Evolutionary conservation across 768 basidiomycete species (phyloP), one percentile per base, ranked within the genome.

Genomic region (Trametes villosa): DNA sequence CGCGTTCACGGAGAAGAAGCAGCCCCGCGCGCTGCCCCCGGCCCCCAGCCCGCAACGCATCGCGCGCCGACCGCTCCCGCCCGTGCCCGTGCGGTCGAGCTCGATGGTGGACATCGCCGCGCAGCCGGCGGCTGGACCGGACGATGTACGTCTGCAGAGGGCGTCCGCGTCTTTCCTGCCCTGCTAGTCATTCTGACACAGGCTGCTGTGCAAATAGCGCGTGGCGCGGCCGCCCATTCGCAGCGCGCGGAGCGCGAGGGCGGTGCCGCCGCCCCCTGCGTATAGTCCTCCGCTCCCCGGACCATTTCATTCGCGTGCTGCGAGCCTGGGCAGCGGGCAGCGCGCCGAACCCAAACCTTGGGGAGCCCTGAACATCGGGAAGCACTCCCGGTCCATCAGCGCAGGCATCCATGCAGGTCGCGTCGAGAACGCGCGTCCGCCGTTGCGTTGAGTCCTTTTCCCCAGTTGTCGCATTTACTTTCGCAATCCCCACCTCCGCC

Each of bases 51-150:
- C 50, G 1, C 38, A 27, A 38, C 51, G 38, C 9, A 26, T 56
- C 41, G 29, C 49, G 15, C 27, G 41, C 17, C 41, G 62, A 53
- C 62, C 62, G 11, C 40, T 63, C n/a, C 62, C 62, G 31, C 62
- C 62, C 3, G 47, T 63, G 15, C 62, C 62, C 13, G 57, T 52
- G 9, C 57, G 57, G 42, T n/a, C 42, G 42, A 49, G 36, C n/a
- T 34, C 57, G 17, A 27, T 29, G 13, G 22, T 20, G 33, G 42
- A 24, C 26, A 12, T 33, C 20, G 22, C 18, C 5, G n/a, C 57
- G 31, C 51, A 18, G 33, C 56, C 9, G 30, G 30, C 9, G 40
- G 12, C 22, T 24, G 57, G 6, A 29, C 26, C 41, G 24, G 58
- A 59, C 42, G 58, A 47, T 46, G 51, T 59, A 59, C 58, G 58